Percentiles rank a stretch among this genome's conserved stretches.
Conservation (phyloP, 352 stramenopile genomes). For the Globisporangium cystogenes region DNA sequence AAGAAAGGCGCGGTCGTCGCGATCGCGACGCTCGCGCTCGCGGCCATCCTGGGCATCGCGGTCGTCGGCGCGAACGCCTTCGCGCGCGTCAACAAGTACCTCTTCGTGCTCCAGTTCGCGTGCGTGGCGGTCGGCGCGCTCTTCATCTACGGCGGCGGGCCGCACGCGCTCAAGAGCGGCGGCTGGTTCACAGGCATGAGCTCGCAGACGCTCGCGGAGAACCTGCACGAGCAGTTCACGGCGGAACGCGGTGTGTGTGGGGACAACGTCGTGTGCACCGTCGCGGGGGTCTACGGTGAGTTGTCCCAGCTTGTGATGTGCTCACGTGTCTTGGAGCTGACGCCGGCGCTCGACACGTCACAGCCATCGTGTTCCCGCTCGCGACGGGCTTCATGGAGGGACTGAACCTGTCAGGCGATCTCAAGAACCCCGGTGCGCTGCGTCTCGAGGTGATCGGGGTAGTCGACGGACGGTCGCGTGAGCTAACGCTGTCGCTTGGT, state of each 20-base stretch:
- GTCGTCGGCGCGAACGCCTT: constrained; percentile 68
- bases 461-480: neutral
- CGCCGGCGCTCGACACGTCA: too few species aligned
- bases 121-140: constrained; percentile 55
- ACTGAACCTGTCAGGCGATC: constrained; percentile 71
- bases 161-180: constrained; percentile 35
- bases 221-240: constrained; percentile 39
- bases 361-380: constrained; percentile 74
- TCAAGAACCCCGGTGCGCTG: constrained; percentile 54
- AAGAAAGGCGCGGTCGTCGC: constrained; percentile 43
- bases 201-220: constrained; percentile 33
- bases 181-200: constrained; percentile 45
- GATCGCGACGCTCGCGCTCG: constrained; percentile 37
- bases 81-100: constrained; percentile 67
- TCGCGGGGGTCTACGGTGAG: constrained; percentile 43
- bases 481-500: neutral
- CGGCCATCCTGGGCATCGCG: constrained; percentile 43
- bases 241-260: constrained; percentile 29
- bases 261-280: constrained; percentile 25
- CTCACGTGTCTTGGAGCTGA: neutral
- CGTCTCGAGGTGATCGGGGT: neutral
- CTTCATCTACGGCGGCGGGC: constrained; percentile 28
- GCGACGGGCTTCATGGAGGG: constrained; percentile 84
- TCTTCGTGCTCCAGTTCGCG: constrained; percentile 62
- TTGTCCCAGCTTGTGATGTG: neutral